Evolutionary conservation across 495 filamentous ascomycete species (phyloP).

Genomic region (Apiosordaria backusii): DNA sequence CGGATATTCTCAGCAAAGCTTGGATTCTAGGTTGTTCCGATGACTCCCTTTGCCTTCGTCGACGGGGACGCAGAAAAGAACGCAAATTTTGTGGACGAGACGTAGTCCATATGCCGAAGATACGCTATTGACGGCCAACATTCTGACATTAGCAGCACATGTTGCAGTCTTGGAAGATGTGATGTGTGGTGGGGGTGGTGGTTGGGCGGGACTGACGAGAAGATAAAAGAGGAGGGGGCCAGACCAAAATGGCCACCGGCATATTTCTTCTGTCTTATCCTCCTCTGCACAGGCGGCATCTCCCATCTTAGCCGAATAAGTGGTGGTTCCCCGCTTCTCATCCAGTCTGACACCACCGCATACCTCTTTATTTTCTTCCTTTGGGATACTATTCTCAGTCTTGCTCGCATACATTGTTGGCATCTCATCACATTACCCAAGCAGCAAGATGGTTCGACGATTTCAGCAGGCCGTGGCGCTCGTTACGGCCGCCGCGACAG

Average conservation of each 20-base stretch:
- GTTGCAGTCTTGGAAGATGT: not conserved
- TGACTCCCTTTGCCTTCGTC: too few species aligned
- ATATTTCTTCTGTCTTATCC: not conserved
- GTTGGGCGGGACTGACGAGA: not conserved
- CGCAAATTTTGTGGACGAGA: not conserved
- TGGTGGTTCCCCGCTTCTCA: not conserved
- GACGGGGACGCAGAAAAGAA: not conserved
- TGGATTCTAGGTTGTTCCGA: too few species aligned
- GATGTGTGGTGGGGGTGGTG: not conserved
- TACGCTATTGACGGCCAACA: not conserved
- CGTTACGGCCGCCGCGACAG: not conserved
- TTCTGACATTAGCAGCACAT: not conserved
- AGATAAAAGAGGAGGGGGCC: not conserved
- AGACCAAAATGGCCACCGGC: not conserved
- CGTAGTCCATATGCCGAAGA: not conserved
- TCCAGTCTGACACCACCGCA: not conserved
- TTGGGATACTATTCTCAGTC: not conserved
- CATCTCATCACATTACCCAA: not conserved
- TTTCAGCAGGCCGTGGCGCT: not conserved
- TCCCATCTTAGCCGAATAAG: not conserved
- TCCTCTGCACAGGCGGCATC: not conserved
- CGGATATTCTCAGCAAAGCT: not conserved
- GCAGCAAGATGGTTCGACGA: not conserved
- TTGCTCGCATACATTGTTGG: not conserved
- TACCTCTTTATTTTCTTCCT: not conserved